Evolutionary conservation across 345 rosid species (phyloP), one percentile per base, ranked within the genome.

Genomic region (Eucalyptus curtisii): DNA sequence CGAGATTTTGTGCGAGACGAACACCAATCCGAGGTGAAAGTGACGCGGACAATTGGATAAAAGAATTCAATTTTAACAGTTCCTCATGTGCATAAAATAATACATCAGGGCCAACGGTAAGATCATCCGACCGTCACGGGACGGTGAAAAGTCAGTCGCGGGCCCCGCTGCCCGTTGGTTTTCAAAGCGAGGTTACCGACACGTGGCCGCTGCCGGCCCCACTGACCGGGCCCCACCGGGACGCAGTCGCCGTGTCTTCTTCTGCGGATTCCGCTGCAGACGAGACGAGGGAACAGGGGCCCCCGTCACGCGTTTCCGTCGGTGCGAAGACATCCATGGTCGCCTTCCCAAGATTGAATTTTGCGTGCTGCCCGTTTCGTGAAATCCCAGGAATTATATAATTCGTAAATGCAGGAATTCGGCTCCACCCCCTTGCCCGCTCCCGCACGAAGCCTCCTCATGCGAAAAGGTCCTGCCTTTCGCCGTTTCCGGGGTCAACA

Each of bases 401-500:
- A 33, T 9, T 5, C 44, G 81, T 20, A 71, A 71, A 71, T 71
- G 44, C 81, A 71, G 81, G 40, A 71, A 33, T 71, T 71, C 44
- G 3, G 24, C 44, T 71, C 81, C 3, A 71, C 30, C 45, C 37
- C 64, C 87, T 88, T 50, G 91, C 49, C 91, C 31, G 87, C 91
- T 76, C 89, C 86, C 88, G 55, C 15, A 48, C 86, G 76, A 68
- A 90, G 86, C 59, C 89, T 80, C 86, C 47, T n/a, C 55, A 76
- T 45, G 57, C 40, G 76, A 85, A 86, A 88, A 71, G 71, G 30
- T 87, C 86, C 42, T 47, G 49, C 22, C 47, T 22, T 64, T 86
- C 8, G 33, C 79, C 50, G 82, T 86, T 88, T 88, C 16, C 84
- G 79, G 68, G 91, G 92, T 91, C 92, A 93, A 88, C 86, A 90